These are phyloP conservation scores for Aspergillus sp. DNA, from an alignment of 2,329 filamentous ascomycete genomes.

Conservation along the genomic window DNA sequence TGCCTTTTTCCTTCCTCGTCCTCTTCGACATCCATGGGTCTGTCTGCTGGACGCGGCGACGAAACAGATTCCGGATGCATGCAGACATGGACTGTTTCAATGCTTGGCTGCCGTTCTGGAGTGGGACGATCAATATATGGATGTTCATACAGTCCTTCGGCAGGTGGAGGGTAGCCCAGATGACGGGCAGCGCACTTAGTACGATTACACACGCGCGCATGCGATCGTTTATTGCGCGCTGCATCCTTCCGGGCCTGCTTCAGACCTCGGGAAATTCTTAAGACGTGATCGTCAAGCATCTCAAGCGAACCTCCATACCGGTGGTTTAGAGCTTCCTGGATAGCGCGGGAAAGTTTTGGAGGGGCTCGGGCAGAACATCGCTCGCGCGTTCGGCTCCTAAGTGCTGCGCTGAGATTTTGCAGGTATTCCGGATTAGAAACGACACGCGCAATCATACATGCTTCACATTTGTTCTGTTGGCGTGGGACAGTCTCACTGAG, in stretches of 20 bases:
- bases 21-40: background rate
- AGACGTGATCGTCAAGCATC: background rate
- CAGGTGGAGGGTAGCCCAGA: background rate
- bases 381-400: slow-evolving; percentile 33
- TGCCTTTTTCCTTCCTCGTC: background rate
- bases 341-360: slow-evolving; percentile 29
- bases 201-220: background rate
- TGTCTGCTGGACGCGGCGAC: too few relatives aligned
- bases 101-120: background rate
- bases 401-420: slow-evolving; percentile 28
- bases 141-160: background rate
- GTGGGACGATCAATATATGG: too few relatives aligned
- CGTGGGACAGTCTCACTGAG: slow-evolving; percentile 22
- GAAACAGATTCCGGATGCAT: background rate
- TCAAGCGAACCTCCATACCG: background rate
- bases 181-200: background rate
- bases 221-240: background rate
- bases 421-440: slow-evolving; percentile 25
- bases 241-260: slow-evolving; percentile 15
- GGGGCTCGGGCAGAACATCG: slow-evolving; percentile 18
- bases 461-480: slow-evolving; percentile 37
- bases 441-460: slow-evolving; percentile 38
- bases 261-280: slow-evolving; percentile 9
- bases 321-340: slow-evolving; percentile 30
- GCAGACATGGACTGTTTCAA: background rate